Conservation (phyloP, 371 early-diverging fungal species). For the Mucor irregularis region DNA sequence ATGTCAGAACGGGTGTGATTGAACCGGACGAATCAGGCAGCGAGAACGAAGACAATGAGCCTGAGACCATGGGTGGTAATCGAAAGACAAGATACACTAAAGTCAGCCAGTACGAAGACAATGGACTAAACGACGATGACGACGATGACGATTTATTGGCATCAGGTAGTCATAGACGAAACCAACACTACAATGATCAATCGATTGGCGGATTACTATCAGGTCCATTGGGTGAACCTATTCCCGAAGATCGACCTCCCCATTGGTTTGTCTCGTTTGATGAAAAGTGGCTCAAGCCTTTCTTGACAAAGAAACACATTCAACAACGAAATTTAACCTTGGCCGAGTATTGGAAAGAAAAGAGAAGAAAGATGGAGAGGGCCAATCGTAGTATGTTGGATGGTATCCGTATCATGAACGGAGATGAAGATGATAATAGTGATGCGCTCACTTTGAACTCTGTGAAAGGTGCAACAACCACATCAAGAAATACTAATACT, state of each 20-base stretch:
- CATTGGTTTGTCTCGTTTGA: constrained; percentile 90
- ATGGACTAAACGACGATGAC: constrained; percentile 25
- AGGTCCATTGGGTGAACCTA: constrained; percentile 55
- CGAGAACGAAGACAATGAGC: constrained; percentile 55
- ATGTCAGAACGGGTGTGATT: constrained; percentile 76
- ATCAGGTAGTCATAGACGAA: constrained; percentile 16
- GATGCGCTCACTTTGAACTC: constrained; percentile 40
- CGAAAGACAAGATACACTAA: constrained; percentile 5
- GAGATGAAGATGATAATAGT: constrained; percentile 20
- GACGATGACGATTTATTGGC: constrained; percentile 17
- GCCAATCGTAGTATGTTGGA: constrained; percentile 44
- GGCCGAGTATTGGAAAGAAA: constrained; percentile 53
- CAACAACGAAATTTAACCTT: constrained; percentile 47
- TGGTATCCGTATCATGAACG: constrained; percentile 37
- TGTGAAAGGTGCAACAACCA: constrained; percentile 15
- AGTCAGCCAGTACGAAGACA: neutral
- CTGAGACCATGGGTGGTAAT: constrained; percentile 11
- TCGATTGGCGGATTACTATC: constrained; percentile 46
- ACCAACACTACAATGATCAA: constrained; percentile 28
- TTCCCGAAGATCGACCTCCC: constrained; percentile 51
- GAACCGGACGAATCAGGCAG: constrained; percentile 56
- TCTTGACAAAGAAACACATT: constrained; percentile 60
- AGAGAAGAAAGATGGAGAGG: constrained; percentile 49
- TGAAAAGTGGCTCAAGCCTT: constrained; percentile 76
- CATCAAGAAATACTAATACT: neutral